A percentile compares a stretch with the other conserved stretches of the same genome.
phyloP scores from a whole-genome alignment of 192 early-diverging fungal species.

The Coemansia sp. region DNA sequence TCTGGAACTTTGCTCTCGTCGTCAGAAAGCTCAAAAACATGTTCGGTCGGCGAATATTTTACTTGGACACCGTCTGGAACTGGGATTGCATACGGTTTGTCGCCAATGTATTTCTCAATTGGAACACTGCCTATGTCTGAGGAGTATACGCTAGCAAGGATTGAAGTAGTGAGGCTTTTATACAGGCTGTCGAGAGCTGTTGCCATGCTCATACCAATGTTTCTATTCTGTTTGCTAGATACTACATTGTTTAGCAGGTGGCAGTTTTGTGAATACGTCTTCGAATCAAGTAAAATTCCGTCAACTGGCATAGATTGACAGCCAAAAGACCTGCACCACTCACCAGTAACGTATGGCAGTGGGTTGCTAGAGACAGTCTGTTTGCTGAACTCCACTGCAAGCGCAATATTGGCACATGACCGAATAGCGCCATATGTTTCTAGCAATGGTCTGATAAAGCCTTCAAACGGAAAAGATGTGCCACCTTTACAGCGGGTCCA shows the following conservation, averaged over 20 bases:
- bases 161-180: slow-evolving; percentile 66
- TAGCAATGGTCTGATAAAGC: slow-evolving; percentile 88
- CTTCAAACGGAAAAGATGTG: slow-evolving; percentile 94
- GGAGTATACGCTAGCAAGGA: slow-evolving; percentile 73
- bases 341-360: slow-evolving; percentile 88
- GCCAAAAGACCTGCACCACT: slow-evolving; percentile 79
- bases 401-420: slow-evolving; percentile 71
- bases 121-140: slow-evolving; percentile 62
- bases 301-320: slow-evolving; percentile 94
- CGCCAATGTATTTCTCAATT: slow-evolving; percentile 74
- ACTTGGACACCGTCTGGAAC: background rate
- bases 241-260: slow-evolving; percentile 67
- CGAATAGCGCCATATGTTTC: slow-evolving; percentile 67
- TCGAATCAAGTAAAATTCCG: slow-evolving; percentile 88
- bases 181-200: slow-evolving; percentile 83
- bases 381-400: slow-evolving; percentile 75
- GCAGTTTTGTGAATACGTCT: slow-evolving; percentile 10
- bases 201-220: slow-evolving; percentile 75
- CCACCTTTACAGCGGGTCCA: slow-evolving; percentile 96
- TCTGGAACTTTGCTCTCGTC: slow-evolving; percentile 5
- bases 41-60: background rate
- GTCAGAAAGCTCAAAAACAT: slow-evolving; percentile 2
- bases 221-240: slow-evolving; percentile 68
- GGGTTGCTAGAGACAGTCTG: slow-evolving; percentile 77
- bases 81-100: background rate